Base-by-base conservation (phyloP, 257 asterid species). In the Dorcoceras hygrometricum region DNA sequence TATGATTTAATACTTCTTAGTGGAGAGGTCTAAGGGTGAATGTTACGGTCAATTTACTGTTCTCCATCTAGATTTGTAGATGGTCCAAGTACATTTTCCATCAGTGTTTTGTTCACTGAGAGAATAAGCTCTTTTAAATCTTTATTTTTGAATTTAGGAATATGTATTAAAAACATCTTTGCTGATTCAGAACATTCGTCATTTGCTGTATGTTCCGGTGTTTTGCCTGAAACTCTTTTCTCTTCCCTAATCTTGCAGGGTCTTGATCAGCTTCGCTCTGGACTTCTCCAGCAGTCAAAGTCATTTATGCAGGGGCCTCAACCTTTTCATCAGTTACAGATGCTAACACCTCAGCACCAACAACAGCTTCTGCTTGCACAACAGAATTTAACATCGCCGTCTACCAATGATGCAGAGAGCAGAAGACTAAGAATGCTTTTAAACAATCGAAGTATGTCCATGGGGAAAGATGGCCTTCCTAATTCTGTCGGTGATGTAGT, bases 351-450 rank as follows among this genome's bases (percentile, higher is more conserved):
- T 29, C 99, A 94, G 89, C 96, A 93, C 77, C 99, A 93, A 59
- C 99, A 90, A 69, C 99, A 94, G 71, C 96, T 94, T 53, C 78
- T 94, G 87, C 80, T 94, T 27, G 98, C 96, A 1, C 99, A 90
- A 71, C 99, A 94, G 76, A 90, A 71, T 73, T 56, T 91, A 78
- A 81, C 95, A 18, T 94, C 99, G 19, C 86, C 96, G 18, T 84
- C 98, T 58, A 87, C 91, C 54, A 82, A 58, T 66, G 99, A 94
- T 55, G 71, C 81, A 9, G 99, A 94, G 65, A 87, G 92, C 83
- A 77, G 96, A 79, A 88, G 96, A 86, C 79, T 94, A 7, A 87
- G 95, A 73, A 87, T 89, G 99, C 96, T 94, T 73, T 77, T 87
- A 67, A 94, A 78, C 73, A 88, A 78, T 67, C 84, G 96, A 76